Evolutionary conservation across 352 stramenopile species (phyloP).

Genomic region (Phytophthora sansomeana): DNA sequence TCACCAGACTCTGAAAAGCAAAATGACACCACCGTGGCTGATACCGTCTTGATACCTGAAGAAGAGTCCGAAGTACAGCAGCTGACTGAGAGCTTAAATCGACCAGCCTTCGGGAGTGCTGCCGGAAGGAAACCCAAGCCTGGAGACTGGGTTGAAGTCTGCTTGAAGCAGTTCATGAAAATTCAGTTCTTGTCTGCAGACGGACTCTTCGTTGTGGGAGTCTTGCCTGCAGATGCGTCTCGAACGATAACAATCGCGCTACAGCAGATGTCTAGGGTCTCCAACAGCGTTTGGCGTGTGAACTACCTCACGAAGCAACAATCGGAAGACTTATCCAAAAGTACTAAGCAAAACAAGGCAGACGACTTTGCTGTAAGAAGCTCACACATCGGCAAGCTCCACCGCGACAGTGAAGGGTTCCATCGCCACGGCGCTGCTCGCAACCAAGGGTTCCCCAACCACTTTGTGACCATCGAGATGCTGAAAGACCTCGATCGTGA

Average conservation of each 20-base stretch:
- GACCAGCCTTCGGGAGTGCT: background rate
- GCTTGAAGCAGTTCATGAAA: constrained; percentile 53
- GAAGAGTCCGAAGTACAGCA: background rate
- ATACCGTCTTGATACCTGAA: background rate
- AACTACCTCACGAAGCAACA: constrained; percentile 17
- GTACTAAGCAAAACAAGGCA: background rate
- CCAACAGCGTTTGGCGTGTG: constrained; percentile 51
- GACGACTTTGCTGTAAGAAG: constrained; percentile 2
- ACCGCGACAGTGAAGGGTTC: constrained; percentile 60
- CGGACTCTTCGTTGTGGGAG: constrained; percentile 36
- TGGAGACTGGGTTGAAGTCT: constrained; percentile 67
- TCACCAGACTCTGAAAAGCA: constrained; percentile 1
- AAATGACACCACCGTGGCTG: background rate
- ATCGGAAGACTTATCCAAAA: constrained; percentile 3
- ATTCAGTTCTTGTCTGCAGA: constrained; percentile 51
- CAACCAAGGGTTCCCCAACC: constrained; percentile 68
- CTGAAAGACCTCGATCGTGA: constrained; percentile 26
- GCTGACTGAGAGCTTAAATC: constrained; percentile 3
- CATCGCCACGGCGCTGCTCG: constrained; percentile 60
- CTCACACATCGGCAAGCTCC: constrained; percentile 48
- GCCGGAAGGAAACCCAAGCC: constrained; percentile 31
- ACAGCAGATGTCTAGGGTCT: constrained; percentile 45
- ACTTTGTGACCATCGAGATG: constrained; percentile 41
- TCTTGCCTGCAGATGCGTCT: constrained; percentile 18
- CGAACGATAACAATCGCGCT: constrained; percentile 33